Conservation (phyloP, 139 green algal species). For the Choricystis sp. region DNA sequence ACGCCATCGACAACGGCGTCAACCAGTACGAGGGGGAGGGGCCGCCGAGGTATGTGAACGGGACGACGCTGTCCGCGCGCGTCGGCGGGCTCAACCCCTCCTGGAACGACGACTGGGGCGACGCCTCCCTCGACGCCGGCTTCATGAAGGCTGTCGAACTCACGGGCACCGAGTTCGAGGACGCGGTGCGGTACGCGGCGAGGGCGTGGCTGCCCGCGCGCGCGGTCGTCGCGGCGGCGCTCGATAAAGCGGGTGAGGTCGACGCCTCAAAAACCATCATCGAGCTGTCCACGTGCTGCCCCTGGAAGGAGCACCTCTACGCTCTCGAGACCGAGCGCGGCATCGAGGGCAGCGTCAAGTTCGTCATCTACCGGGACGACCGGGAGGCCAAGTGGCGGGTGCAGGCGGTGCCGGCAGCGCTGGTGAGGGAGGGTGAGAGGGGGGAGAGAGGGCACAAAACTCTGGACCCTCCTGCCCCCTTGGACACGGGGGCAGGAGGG, state of each 20-base stretch:
- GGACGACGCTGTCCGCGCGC: constrained; percentile 60
- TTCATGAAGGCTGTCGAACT: constrained; percentile 77
- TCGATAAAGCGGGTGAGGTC: constrained; percentile 26
- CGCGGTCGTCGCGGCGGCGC: constrained; percentile 31
- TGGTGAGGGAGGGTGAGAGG: too few species aligned
- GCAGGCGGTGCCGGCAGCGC: constrained; percentile 53
- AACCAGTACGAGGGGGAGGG: constrained; percentile 46
- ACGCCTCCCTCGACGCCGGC: constrained; percentile 25
- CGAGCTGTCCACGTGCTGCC: constrained; percentile 35
- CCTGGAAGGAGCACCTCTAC: constrained; percentile 97
- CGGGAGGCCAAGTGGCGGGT: constrained; percentile 66
- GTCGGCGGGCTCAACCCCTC: constrained; percentile 73
- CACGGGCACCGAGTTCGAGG: constrained; percentile 71
- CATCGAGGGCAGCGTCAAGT: constrained; percentile 28
- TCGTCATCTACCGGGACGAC: constrained; percentile 59
- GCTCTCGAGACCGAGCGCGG: constrained; percentile 75
- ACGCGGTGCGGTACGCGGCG: constrained; percentile 35
- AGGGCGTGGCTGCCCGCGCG: constrained; percentile 75
- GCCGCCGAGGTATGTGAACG: constrained; percentile 61
- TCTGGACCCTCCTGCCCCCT: too few species aligned
- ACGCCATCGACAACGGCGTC: constrained; percentile 90
- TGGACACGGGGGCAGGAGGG: too few species aligned
- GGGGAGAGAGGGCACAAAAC: too few species aligned
- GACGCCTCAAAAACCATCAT: constrained; percentile 40
- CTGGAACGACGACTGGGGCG: constrained; percentile 53